Evolutionary conservation across 306 rosid genomes (phyloP).

Genomic region (Rosa rugosa): DNA sequence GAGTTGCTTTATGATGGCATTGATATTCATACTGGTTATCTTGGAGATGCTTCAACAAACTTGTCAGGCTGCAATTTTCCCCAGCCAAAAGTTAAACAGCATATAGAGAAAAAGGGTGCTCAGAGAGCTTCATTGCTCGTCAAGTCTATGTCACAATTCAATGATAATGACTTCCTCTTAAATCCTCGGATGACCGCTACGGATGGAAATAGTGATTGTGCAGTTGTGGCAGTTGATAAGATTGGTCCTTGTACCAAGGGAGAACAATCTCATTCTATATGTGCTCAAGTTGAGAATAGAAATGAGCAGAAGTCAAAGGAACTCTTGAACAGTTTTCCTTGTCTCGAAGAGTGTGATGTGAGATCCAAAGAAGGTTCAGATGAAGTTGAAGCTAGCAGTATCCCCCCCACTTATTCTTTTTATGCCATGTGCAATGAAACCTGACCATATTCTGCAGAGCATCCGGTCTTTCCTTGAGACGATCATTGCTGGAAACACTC

Average conservation of each 20-base stretch:
- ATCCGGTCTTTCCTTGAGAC: conserved; percentile 45
- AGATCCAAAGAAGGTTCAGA: conserved; percentile 26
- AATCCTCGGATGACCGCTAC: conserved; percentile 54
- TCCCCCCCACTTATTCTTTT: too few relatives aligned
- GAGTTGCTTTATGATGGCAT: conserved; percentile 42
- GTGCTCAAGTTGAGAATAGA: too few relatives aligned
- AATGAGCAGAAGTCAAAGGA: conserved; percentile 29
- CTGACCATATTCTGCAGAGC: conserved; percentile 35
- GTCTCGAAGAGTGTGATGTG: conserved; percentile 29
- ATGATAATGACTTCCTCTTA: conserved; percentile 43
- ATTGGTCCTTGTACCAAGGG: conserved; percentile 35
- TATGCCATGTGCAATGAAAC: conserved; percentile 22
- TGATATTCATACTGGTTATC: conserved; percentile 27
- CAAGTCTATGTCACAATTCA: conserved; percentile 46
- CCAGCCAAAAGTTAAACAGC: conserved; percentile 35
- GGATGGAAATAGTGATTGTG: conserved; percentile 30
- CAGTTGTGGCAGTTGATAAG: conserved; percentile 33
- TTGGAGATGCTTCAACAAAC: conserved; percentile 31
- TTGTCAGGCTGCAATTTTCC: conserved; percentile 33
- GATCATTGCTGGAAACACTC: conserved; percentile 68
- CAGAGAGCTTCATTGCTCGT: conserved; percentile 51
- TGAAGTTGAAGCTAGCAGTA: too few relatives aligned
- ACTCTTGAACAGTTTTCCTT: conserved; percentile 45
- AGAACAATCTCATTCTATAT: too few relatives aligned
- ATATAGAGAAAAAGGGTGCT: conserved; percentile 40